Percentiles rank a stretch among this genome's conserved stretches.
phyloP scores from a whole-genome alignment of 1,284 basidiomycete genomes.

The Laetiporus sulphureus region DNA sequence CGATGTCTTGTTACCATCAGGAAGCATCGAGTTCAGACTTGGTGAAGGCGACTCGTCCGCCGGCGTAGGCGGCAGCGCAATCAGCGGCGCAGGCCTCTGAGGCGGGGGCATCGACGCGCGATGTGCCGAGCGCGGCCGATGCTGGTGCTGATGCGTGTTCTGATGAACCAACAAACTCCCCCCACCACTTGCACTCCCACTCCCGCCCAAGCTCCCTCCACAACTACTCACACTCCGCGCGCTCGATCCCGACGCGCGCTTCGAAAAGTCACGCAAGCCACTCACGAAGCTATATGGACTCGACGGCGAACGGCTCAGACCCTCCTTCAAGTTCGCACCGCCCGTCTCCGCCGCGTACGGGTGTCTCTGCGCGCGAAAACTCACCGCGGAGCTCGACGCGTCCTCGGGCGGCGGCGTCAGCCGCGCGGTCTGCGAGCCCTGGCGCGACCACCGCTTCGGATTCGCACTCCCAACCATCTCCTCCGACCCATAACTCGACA shows the following conservation, averaged over 20 bases:
- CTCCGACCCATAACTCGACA: constrained; percentile 37
- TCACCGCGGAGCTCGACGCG: constrained; percentile 11
- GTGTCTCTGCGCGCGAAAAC: constrained; percentile 12
- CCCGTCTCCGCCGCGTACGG: constrained; percentile 25
- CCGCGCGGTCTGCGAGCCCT: constrained; percentile 43
- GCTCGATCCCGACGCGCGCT: constrained; percentile 52
- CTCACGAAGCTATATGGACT: constrained; percentile 44
- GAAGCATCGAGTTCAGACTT: too few species aligned
- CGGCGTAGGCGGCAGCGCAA: constrained; percentile 63
- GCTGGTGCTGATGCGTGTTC: too few species aligned
- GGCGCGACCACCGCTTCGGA: constrained; percentile 50
- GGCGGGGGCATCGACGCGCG: constrained; percentile 61
- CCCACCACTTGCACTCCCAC: constrained; percentile 11
- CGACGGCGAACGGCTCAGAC: constrained; percentile 40
- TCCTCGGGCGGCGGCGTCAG: constrained; percentile 40
- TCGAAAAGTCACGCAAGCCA: constrained; percentile 38
- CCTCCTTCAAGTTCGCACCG: constrained; percentile 25
- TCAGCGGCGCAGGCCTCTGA: constrained; percentile 58
- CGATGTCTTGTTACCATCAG: constrained; percentile 6
- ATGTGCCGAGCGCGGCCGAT: constrained; percentile 32
- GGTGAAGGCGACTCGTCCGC: constrained; percentile 15
- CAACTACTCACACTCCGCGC: constrained; percentile 42
- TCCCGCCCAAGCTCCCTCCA: too few species aligned
- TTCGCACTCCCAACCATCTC: constrained; percentile 13
- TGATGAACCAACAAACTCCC: constrained; percentile 17